Evolutionary conservation across 1,284 basidiomycete genomes (phyloP).

Genomic region (Cutaneotrichosporon mucoides): DNA sequence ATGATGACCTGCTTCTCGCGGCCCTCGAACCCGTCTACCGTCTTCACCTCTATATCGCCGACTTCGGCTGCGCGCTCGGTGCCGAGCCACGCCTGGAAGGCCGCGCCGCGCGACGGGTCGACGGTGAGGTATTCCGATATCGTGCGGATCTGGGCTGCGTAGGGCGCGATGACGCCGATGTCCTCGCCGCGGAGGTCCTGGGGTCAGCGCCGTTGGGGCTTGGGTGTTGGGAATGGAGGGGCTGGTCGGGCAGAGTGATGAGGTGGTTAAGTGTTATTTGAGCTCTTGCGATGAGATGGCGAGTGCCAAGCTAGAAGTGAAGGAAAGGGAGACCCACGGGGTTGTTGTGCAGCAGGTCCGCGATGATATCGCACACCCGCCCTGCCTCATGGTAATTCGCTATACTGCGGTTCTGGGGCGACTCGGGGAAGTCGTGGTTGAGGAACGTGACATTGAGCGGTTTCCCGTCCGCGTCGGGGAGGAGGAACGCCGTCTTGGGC

Average conservation of each 20-base stretch:
- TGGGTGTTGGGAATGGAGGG: no score
- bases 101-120: constrained; percentile 41
- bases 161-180: constrained; percentile 85
- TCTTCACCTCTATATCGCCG: constrained; percentile 69
- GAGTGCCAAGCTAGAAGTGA: no score
- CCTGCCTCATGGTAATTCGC: constrained; percentile 70
- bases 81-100: constrained; percentile 61
- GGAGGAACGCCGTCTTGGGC: constrained; percentile 54
- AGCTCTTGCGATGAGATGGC: no score
- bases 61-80: constrained; percentile 62
- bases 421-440: constrained; percentile 67
- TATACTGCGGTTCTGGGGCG: constrained; percentile 61
- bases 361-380: constrained; percentile 70
- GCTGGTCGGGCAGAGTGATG: no score
- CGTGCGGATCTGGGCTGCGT: constrained; percentile 71
- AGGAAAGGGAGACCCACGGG: no score
- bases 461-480: constrained; percentile 16
- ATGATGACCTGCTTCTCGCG: constrained; percentile 87
- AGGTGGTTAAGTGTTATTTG: no score
- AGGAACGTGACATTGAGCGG: constrained; percentile 61
- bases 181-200: constrained; percentile 60
- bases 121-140: constrained; percentile 58
- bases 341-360: constrained; percentile 60
- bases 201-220: no score
- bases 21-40: constrained; percentile 90